phyloP scores from a whole-genome alignment of 2,329 filamentous ascomycete genomes.

The Ophiostoma fasciatum region DNA sequence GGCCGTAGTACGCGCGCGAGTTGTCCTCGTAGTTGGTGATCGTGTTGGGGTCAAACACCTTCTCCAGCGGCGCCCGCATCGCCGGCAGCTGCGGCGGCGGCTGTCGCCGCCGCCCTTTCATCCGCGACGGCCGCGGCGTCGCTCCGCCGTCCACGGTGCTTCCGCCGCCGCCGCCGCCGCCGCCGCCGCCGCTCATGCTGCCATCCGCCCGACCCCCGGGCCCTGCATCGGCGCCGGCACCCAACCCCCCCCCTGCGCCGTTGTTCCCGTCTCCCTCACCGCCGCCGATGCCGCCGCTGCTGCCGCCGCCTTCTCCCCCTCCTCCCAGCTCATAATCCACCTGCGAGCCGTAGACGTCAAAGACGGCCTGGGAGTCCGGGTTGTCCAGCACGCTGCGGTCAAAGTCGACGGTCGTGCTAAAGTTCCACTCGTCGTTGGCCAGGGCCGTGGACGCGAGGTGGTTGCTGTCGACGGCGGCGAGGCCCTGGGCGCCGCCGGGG shows the following conservation, averaged over 20 bases:
- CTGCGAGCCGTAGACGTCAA: slow-evolving; percentile 39
- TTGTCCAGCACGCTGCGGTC: slow-evolving; percentile 40
- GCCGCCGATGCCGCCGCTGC: too few species aligned
- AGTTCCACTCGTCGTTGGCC: slow-evolving; percentile 50
- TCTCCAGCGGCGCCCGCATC: slow-evolving; percentile 44
- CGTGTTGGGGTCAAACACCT: slow-evolving; percentile 51
- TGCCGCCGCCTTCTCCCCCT: too few species aligned
- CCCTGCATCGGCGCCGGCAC: too few species aligned
- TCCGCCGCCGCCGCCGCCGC: slow-evolving; percentile 21
- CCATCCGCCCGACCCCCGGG: too few species aligned
- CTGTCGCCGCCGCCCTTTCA: slow-evolving; percentile 33
- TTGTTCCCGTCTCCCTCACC: too few species aligned
- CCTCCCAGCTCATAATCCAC: slow-evolving; percentile 35
- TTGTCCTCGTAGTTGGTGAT: slow-evolving; percentile 51
- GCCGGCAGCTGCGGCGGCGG: slow-evolving; percentile 44
- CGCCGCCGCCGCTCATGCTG: too few species aligned
- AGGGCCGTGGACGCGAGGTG: slow-evolving; percentile 29
- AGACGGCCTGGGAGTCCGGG: slow-evolving; percentile 41
- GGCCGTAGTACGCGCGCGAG: slow-evolving; percentile 44
- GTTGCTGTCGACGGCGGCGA: slow-evolving; percentile 8
- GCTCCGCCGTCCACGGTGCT: slow-evolving; percentile 11
- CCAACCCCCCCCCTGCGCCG: too few species aligned
- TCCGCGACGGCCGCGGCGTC: slow-evolving; percentile 36
- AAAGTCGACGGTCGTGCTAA: slow-evolving; percentile 50
- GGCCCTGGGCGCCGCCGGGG: slow-evolving; percentile 41